Evolutionary conservation across 106 monocot species (phyloP).

Genomic region (Acorus calamus): DNA sequence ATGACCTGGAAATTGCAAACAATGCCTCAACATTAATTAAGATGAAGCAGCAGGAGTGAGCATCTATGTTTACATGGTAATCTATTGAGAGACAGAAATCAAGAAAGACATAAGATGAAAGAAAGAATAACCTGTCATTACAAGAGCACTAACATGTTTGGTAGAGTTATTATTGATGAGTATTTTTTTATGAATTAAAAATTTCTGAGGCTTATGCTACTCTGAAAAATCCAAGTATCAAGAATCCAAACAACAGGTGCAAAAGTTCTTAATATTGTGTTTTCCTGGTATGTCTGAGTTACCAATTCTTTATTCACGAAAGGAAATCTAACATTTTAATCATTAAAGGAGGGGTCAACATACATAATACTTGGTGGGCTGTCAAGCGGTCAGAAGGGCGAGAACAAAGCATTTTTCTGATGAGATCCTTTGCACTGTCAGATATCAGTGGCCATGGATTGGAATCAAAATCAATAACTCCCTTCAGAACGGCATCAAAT

Average conservation of each 20-base stretch:
- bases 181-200: too few relatives aligned
- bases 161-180: too few relatives aligned
- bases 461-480: constrained; percentile 55
- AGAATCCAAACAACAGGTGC: too few relatives aligned
- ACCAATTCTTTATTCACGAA: too few relatives aligned
- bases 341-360: background rate
- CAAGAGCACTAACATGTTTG: too few relatives aligned
- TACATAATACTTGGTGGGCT: constrained; percentile 60
- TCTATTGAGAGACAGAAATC: background rate
- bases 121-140: background rate
- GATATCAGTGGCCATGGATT: constrained; percentile 64
- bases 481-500: constrained; percentile 67
- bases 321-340: background rate
- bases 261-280: too few relatives aligned
- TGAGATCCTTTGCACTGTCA: constrained; percentile 60
- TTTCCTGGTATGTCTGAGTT: too few relatives aligned
- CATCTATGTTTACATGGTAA: too few relatives aligned
- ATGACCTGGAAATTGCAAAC: constrained; percentile 22
- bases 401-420: constrained; percentile 50
- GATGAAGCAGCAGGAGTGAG: background rate
- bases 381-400: constrained; percentile 41
- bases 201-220: too few relatives aligned
- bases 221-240: too few relatives aligned
- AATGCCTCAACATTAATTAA: background rate
- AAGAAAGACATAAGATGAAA: background rate